Evolutionary conservation across 2,329 filamentous ascomycete genomes (phyloP).

Genomic region (Neopestalotiopsis rosae): DNA sequence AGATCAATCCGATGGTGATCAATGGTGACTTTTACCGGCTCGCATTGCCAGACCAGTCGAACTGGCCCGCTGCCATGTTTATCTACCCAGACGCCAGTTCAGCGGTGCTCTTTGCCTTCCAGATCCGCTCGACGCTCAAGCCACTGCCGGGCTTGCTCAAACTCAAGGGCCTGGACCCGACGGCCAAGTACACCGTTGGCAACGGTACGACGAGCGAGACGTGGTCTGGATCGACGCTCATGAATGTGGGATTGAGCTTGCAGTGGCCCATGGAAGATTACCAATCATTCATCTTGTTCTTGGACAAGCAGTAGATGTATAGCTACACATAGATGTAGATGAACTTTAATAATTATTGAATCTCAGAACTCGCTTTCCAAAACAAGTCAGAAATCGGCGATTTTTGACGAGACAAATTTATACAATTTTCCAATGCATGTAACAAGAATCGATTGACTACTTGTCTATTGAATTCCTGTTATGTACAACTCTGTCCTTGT

Average conservation of each 20-base stretch:
- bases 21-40: constrained; percentile 65
- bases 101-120: constrained; percentile 65
- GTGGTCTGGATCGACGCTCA: constrained; percentile 63
- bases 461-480: neutral
- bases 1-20: constrained; percentile 64
- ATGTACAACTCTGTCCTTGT: neutral
- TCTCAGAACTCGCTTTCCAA: no score
- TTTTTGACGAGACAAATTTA: no score
- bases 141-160: constrained; percentile 58
- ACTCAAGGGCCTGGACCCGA: constrained; percentile 61
- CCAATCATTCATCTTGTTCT: constrained; percentile 60
- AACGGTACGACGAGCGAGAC: constrained; percentile 48
- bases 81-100: constrained; percentile 54
- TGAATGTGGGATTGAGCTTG: constrained; percentile 60
- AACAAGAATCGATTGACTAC: no score
- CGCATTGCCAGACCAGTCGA: constrained; percentile 60
- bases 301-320: constrained; percentile 45
- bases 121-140: constrained; percentile 57
- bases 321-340: neutral
- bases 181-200: constrained; percentile 57
- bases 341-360: neutral
- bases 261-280: constrained; percentile 48
- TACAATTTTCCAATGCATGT: no score
- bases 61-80: constrained; percentile 68
- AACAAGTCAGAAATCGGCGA: no score